Conservation (phyloP, 371 early-diverging fungal species). For the Mortierella sp. region DNA sequence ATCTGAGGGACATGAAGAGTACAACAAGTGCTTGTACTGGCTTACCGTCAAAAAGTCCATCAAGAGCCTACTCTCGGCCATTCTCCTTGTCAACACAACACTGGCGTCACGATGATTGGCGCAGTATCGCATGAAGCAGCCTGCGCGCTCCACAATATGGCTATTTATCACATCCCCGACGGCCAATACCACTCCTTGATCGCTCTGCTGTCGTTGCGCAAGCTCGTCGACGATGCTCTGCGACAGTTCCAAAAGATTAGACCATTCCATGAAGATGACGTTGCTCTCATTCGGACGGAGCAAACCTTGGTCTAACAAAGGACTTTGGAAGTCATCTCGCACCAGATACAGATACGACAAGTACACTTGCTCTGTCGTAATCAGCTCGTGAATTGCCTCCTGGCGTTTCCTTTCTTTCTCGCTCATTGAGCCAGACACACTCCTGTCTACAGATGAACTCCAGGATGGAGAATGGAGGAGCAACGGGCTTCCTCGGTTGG, state of each 20-base stretch:
- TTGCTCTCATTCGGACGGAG: conserved; percentile 32
- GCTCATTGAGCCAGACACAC: conserved; percentile 15
- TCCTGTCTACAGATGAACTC: conserved; percentile 26
- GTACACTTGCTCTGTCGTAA: conserved; percentile 86
- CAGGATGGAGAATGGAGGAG: conserved; percentile 29
- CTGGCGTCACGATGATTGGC: conserved; percentile 40
- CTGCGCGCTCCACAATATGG: conserved; percentile 41
- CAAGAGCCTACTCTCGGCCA: conserved; percentile 22
- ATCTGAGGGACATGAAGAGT: too few relatives aligned
- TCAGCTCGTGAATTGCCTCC: conserved; percentile 90
- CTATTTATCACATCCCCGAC: conserved; percentile 57
- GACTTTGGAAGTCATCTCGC: conserved; percentile 73
- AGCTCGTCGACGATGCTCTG: conserved; percentile 51
- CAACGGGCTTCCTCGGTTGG: too few relatives aligned
- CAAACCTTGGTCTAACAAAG: conserved; percentile 53
- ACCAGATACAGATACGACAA: conserved; percentile 86
- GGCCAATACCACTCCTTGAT: conserved; percentile 56
- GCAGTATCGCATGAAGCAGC: conserved; percentile 47
- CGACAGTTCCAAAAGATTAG: conserved; percentile 37
- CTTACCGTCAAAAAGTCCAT: conserved; percentile 39
- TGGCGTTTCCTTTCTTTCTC: conserved; percentile 84
- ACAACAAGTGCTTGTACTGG: too few relatives aligned
- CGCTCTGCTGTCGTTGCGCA: conserved; percentile 18
- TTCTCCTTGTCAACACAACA: conserved; percentile 18
- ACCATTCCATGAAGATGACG: conserved; percentile 35